A percentile compares a stretch with the other conserved stretches of the same genome.
Evolutionary conservation across 116 monocot genomes (phyloP).

Genomic region (Dioscorea cayenensis): DNA sequence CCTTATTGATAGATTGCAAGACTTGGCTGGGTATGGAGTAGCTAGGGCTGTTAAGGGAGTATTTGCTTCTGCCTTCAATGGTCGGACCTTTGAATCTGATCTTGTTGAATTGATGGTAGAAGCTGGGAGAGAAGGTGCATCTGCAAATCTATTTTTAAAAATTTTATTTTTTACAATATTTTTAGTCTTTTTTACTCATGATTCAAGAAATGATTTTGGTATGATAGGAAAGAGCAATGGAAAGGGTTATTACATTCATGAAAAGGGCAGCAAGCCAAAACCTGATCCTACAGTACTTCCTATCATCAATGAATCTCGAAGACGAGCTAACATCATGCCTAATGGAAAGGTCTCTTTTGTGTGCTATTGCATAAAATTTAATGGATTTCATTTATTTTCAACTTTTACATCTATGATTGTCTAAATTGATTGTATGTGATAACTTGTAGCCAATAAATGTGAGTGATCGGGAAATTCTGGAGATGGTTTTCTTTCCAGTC

Average conservation of each 20-base stretch:
- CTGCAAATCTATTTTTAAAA: no score
- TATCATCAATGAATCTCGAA: conserved; percentile 73
- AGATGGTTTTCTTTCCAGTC: conserved; percentile 84
- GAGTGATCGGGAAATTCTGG: conserved; percentile 76
- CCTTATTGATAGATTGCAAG: conserved; percentile 48
- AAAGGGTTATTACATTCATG: conserved; percentile 86
- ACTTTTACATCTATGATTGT: neutral
- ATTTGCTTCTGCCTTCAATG: conserved; percentile 53
- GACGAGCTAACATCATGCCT: conserved; percentile 51
- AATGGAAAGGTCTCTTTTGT: conserved; percentile 60
- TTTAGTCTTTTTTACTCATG: neutral
- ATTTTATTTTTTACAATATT: neutral
- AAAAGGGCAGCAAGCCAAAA: conserved; percentile 79
- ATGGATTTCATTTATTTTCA: no score
- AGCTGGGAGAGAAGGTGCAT: conserved; percentile 64
- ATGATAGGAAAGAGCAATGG: conserved; percentile 81
- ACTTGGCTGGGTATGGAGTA: conserved; percentile 93
- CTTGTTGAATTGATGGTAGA: conserved; percentile 62
- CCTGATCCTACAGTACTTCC: conserved; percentile 68
- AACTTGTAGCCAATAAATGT: conserved; percentile 52
- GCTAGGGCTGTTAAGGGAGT: conserved; percentile 61
- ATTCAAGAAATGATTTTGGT: neutral
- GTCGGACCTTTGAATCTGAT: conserved; percentile 39
- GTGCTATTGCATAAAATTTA: neutral
- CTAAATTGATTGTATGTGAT: neutral